phyloP scores from a whole-genome alignment of 164 flowering plant genomes.

The Protea cynaroides region DNA sequence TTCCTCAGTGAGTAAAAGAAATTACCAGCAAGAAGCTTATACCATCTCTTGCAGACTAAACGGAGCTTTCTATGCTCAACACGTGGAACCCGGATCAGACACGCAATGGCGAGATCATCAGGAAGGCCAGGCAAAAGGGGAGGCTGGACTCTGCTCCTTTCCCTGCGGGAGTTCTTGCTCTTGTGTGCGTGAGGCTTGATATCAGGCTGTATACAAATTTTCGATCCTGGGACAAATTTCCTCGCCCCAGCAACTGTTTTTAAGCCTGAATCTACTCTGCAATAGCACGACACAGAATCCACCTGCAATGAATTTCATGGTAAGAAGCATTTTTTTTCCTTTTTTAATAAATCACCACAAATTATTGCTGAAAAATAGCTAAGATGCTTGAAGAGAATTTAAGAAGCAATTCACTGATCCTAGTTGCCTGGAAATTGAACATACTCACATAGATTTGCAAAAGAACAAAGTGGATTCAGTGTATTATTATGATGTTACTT shows the following conservation, averaged over 20 bases:
- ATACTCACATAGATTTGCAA: too few species aligned
- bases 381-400: too few species aligned
- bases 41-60: conserved; percentile 93
- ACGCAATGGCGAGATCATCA: conserved; percentile 95
- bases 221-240: conserved; percentile 84
- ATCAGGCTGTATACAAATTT: conserved; percentile 82
- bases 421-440: too few species aligned
- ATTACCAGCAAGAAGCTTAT: conserved; percentile 69
- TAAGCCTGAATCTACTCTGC: conserved; percentile 80
- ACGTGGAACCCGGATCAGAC: conserved; percentile 88
- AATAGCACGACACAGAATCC: conserved; percentile 82
- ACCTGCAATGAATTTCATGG: conserved; percentile 46
- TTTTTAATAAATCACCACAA: neutral
- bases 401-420: too few species aligned
- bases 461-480: too few species aligned
- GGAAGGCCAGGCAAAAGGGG: conserved; percentile 96
- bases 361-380: too few species aligned
- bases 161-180: conserved; percentile 60
- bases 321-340: neutral
- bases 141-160: conserved; percentile 61
- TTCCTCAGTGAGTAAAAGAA: conserved; percentile 80
- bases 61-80: conserved; percentile 87
- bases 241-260: conserved; percentile 87
- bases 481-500: too few species aligned
- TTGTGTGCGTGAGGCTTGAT: conserved; percentile 74